Evolutionary conservation across 768 basidiomycete species (phyloP), one percentile per base, ranked within the genome.

Genomic region (Strobilomyces confusus): DNA sequence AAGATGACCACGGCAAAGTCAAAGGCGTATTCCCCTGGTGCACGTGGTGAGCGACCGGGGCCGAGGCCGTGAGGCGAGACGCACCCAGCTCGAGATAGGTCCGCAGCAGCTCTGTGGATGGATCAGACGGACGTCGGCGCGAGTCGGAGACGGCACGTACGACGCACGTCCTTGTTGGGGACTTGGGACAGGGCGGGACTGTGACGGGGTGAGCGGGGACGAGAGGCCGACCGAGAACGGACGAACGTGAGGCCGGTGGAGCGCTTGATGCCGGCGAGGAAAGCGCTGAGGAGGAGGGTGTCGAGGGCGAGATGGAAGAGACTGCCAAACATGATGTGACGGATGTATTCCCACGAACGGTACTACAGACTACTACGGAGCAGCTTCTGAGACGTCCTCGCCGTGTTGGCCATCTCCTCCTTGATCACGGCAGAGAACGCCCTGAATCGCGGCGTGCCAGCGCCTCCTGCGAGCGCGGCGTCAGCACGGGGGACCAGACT

Each of bases 141-240:
- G 19, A 36, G 0, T 13, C n/a, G 2, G 52, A 19, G 49, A 20
- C 29, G 20, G 1, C 43, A 80, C 90, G 72, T 68, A 93, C 92
- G 84, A 41, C 92, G 85, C 29, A 93, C 63, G 61, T 95, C 92
- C 68, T 94, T 95, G 78, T 93, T 93, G 4, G 88, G 86, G 1
- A 95, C 85, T 60, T 81, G 80, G 5, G 80, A 72, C 11, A 95
- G 70, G 15, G 84, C 85, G 37, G 88, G 91, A 11, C 91, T 93
- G 40, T 8, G 26, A 9, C 0, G 17, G 3, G 5, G 50, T 54
- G 55, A 58, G 51, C 9, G 17, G 14, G 26, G 33, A 25, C 11
- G 14, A 41, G 11, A 29, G 23, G 2, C 12, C 2, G 22, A n/a
- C n/a, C n/a, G n/a, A n/a, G 38, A 13, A 37, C 32, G 54, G 14